Percentiles rank a stretch among this genome's conserved stretches.
Conservation (phyloP, 768 basidiomycete genomes). For the Amanita muscaria region DNA sequence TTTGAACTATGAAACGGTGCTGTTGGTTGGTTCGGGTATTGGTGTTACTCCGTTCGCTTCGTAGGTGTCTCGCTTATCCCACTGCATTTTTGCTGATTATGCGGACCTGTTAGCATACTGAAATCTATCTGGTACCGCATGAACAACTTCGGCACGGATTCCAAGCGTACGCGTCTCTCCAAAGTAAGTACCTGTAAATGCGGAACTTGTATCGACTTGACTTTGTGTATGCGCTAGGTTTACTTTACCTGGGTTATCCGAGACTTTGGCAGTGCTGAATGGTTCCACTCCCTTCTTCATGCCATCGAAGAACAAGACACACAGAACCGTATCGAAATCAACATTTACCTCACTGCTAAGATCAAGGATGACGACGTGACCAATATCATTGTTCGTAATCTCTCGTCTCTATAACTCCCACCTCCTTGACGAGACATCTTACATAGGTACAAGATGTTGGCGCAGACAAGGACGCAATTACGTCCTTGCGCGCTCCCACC, state of each 20-base stretch:
- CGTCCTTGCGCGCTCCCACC: constrained; percentile 81
- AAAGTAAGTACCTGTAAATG: constrained; percentile 40
- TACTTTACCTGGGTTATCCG: constrained; percentile 70
- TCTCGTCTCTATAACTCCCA: not conserved
- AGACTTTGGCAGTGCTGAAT: constrained; percentile 48
- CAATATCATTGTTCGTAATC: constrained; percentile 68
- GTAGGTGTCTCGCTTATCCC: constrained; percentile 37
- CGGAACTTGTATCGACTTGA: too few species aligned
- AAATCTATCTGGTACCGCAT: constrained; percentile 96
- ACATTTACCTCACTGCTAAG: constrained; percentile 83
- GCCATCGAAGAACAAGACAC: constrained; percentile 91
- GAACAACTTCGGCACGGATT: constrained; percentile 67
- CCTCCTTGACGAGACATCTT: not conserved
- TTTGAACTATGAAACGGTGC: constrained; percentile 78
- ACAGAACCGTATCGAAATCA: constrained; percentile 82
- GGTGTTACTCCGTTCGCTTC: constrained; percentile 96
- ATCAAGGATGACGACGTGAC: constrained; percentile 83
- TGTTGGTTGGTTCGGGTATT: constrained; percentile 91
- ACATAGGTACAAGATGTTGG: constrained; percentile 78
- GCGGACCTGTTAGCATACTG: constrained; percentile 66
- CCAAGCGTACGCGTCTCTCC: constrained; percentile 72
- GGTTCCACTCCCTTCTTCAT: constrained; percentile 90
- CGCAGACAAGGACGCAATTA: constrained; percentile 87
- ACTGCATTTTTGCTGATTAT: not conserved
- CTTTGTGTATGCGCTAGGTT: constrained; percentile 36